phyloP scores from a whole-genome alignment of 495 filamentous ascomycete genomes.

The Lasiosphaeria miniovina region DNA sequence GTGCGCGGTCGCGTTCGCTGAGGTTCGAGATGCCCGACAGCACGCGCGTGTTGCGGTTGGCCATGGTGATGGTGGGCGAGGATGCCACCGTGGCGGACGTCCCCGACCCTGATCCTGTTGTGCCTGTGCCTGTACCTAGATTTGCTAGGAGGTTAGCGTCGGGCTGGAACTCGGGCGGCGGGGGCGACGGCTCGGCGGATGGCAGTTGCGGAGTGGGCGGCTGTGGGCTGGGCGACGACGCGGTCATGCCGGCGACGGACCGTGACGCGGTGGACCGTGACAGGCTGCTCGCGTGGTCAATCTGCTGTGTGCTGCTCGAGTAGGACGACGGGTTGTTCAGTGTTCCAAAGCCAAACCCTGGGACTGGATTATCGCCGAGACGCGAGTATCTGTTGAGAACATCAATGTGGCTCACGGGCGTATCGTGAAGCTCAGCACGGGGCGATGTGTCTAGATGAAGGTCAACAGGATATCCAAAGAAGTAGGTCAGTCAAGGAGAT shows the following conservation, averaged over 20 bases:
- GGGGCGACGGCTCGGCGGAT: neutral
- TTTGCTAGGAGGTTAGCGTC: slow-evolving; percentile 33
- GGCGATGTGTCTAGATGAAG: slow-evolving; percentile 27
- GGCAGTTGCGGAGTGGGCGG: slow-evolving; percentile 8
- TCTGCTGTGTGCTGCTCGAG: slow-evolving; percentile 19
- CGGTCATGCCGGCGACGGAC: slow-evolving; percentile 17
- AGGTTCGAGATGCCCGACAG: slow-evolving; percentile 42
- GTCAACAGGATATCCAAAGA: neutral
- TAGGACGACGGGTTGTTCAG: slow-evolving; percentile 21
- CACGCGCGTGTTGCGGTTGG: slow-evolving; percentile 15
- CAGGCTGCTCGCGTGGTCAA: slow-evolving; percentile 27
- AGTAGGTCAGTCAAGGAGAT: neutral
- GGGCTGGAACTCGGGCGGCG: slow-evolving; percentile 19
- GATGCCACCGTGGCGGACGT: neutral
- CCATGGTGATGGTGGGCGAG: slow-evolving; percentile 1
- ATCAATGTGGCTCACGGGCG: slow-evolving; percentile 22
- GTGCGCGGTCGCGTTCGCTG: slow-evolving; percentile 40
- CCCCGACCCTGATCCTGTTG: neutral
- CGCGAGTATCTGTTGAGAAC: slow-evolving; percentile 29
- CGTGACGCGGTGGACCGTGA: slow-evolving; percentile 4
- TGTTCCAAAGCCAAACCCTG: slow-evolving; percentile 3
- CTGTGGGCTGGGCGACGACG: neutral
- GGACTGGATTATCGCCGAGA: slow-evolving; percentile 11
- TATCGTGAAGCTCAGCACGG: slow-evolving; percentile 35
- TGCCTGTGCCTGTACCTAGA: neutral